These are phyloP conservation scores for Thielaviopsis ethacetica DNA, from an alignment of 2,329 filamentous ascomycete species.

Conservation along the genomic window DNA sequence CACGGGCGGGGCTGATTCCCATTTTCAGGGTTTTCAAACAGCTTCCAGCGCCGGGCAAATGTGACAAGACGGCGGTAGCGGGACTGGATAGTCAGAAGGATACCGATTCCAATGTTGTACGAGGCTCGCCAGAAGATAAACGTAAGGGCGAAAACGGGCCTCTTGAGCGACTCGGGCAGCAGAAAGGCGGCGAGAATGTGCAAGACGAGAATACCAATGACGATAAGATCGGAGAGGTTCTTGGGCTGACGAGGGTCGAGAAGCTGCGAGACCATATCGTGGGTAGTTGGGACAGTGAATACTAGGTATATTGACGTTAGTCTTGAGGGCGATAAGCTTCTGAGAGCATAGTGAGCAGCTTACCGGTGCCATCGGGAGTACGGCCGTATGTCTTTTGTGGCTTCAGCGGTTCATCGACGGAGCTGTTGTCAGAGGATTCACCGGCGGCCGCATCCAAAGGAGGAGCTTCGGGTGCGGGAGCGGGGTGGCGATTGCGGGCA, in stretches of 20 bases:
- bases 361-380: slow-evolving; percentile 81
- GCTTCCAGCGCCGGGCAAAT: slow-evolving; percentile 71
- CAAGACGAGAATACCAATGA: slow-evolving; percentile 59
- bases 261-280: slow-evolving; percentile 98
- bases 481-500: slow-evolving; percentile 7
- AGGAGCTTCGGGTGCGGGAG: slow-evolving; percentile 5
- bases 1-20: slow-evolving; percentile 69
- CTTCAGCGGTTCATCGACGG: not conserved
- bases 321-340: not conserved
- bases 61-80: slow-evolving; percentile 70
- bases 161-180: slow-evolving; percentile 52
- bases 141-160: slow-evolving; percentile 62
- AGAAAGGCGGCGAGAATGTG: slow-evolving; percentile 60
- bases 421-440: not conserved
- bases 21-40: slow-evolving; percentile 71
- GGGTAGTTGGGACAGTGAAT: slow-evolving; percentile 86
- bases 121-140: slow-evolving; percentile 86
- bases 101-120: slow-evolving; percentile 90
- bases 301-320: slow-evolving; percentile 34
- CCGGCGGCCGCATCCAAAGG: not conserved
- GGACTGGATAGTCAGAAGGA: slow-evolving; percentile 77
- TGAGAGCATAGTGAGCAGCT: slow-evolving; percentile 21
- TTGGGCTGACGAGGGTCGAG: slow-evolving; percentile 90
- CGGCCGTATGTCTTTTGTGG: slow-evolving; percentile 67
- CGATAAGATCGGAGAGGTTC: slow-evolving; percentile 71